A percentile compares a stretch with the other conserved stretches of the same genome.
Evolutionary conservation across 2,329 filamentous ascomycete species (phyloP).

Genomic region (Neurospora crassa): DNA sequence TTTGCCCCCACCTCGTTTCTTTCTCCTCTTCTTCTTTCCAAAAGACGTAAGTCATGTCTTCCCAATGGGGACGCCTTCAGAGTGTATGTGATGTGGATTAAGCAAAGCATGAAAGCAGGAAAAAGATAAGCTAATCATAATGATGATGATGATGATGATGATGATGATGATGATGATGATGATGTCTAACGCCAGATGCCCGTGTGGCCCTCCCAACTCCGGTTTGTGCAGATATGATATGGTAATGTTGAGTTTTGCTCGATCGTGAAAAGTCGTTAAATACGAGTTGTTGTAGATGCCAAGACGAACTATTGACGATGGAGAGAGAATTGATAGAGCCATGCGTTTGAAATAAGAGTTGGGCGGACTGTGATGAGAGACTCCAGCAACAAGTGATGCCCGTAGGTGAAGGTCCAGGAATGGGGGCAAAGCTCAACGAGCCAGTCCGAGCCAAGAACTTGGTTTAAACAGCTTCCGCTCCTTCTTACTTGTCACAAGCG

Average conservation of each 20-base stretch:
- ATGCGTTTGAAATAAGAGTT: background rate
- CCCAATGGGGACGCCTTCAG: background rate
- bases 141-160: background rate
- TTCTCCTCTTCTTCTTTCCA: background rate
- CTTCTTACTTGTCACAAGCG: background rate
- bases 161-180: background rate
- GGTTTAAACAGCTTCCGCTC: background rate
- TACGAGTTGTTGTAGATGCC: background rate
- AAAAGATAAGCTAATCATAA: background rate
- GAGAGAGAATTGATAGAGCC: background rate
- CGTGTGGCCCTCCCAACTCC: background rate
- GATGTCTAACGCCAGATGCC: background rate
- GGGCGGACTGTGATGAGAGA: background rate
- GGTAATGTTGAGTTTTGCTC: background rate
- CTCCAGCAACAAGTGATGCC: background rate
- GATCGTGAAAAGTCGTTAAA: background rate
- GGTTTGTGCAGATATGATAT: background rate
- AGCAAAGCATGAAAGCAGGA: background rate
- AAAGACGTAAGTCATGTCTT: background rate
- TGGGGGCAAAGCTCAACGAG: background rate
- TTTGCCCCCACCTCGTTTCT: background rate
- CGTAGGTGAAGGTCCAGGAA: background rate
- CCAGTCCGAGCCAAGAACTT: background rate
- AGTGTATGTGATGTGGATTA: background rate
- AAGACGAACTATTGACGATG: background rate